Evolutionary conservation across 129 eudicot genomes (phyloP).

Genomic region (Kitagawia praeruptora): DNA sequence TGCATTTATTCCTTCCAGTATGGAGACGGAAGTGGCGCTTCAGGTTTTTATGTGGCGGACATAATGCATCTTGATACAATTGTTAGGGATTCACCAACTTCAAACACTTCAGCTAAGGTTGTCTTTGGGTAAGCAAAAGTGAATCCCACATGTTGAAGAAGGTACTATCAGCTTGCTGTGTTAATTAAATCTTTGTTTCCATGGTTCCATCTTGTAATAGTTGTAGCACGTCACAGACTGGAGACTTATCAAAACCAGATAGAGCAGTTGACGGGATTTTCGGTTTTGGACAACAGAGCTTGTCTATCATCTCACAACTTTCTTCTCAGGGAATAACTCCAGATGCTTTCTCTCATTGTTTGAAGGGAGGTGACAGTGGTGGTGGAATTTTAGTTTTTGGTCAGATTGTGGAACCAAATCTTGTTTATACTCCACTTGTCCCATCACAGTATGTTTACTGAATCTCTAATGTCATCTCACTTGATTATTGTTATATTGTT

Average conservation of each 20-base stretch:
- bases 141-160: constrained; percentile 3
- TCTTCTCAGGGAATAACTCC: constrained; percentile 77
- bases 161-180: not conserved
- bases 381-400: constrained; percentile 96
- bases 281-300: constrained; percentile 88
- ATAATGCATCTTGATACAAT: constrained; percentile 59
- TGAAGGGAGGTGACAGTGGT: constrained; percentile 64
- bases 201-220: constrained; percentile 40
- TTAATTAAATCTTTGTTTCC: constrained; percentile 12
- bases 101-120: constrained; percentile 62
- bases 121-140: constrained; percentile 67
- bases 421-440: constrained; percentile 86
- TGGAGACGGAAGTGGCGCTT: constrained; percentile 90
- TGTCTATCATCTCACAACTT: constrained; percentile 83
- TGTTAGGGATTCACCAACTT: constrained; percentile 38
- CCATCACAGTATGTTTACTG: constrained; percentile 69
- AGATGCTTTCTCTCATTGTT: constrained; percentile 77
- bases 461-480: not conserved
- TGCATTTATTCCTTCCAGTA: constrained; percentile 80
- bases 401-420: constrained; percentile 71
- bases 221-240: constrained; percentile 77
- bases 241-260: constrained; percentile 74
- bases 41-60: constrained; percentile 77
- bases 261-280: constrained; percentile 92
- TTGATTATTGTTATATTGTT: not conserved